phyloP scores from a whole-genome alignment of 257 asterid species.

The Gynochthodes officinalis region DNA sequence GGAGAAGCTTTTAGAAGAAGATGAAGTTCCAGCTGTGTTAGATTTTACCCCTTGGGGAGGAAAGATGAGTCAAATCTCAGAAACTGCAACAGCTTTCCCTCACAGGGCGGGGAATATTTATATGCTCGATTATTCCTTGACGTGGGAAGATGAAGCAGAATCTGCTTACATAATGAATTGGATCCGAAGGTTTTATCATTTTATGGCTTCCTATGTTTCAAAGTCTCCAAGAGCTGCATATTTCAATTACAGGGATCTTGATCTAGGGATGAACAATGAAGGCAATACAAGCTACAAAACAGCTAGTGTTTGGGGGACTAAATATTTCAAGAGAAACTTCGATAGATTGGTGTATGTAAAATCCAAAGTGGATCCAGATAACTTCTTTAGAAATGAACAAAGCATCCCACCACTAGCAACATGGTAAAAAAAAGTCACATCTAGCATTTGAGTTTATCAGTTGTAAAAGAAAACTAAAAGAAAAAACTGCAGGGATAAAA shows the following conservation, averaged over 20 bases:
- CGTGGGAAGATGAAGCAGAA: neutral
- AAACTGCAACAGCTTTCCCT: neutral
- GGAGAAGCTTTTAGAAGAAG: conserved; percentile 25
- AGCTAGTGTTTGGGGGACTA: neutral
- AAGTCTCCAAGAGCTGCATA: neutral
- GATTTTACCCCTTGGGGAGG: conserved; percentile 4
- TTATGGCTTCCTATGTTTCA: neutral
- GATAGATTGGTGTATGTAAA: no score
- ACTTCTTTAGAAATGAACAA: no score
- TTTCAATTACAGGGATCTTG: no score
- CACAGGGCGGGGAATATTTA: neutral
- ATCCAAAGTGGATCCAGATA: no score
- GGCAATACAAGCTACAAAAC: no score
- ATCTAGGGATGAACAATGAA: no score
- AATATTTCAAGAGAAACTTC: no score
- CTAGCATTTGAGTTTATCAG: no score
- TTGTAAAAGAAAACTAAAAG: no score
- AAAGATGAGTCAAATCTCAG: neutral
- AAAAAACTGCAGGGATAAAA: no score
- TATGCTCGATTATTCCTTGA: neutral
- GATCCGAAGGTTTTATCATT: neutral
- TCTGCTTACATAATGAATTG: neutral
- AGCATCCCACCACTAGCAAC: no score
- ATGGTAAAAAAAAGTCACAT: no score
- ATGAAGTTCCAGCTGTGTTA: neutral